These are phyloP conservation scores for Schwanniomyces vanrijiae DNA, from an alignment of 805 yeast species.

Conservation along the genomic window DNA sequence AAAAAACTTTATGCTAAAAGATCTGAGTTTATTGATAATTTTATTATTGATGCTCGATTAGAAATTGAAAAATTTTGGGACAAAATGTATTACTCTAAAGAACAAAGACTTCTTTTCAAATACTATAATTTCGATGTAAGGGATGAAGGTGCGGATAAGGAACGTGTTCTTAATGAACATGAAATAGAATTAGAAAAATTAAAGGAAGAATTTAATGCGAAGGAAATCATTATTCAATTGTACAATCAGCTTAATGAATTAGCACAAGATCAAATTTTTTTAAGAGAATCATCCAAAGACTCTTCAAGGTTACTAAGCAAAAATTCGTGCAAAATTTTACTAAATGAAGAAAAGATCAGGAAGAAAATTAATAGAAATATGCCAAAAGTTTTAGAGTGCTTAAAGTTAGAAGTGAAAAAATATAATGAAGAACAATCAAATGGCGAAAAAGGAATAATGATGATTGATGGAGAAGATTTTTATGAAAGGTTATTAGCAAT, in stretches of 20 bases:
- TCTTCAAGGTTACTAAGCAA: constrained; percentile 75
- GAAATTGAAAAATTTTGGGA: constrained; percentile 66
- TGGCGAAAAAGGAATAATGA: constrained; percentile 20
- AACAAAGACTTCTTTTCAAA: constrained; percentile 49
- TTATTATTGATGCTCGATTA: constrained; percentile 60
- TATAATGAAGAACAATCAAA: constrained; percentile 43
- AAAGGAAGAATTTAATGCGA: constrained; percentile 46
- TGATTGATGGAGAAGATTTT: constrained; percentile 51
- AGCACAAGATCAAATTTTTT: constrained; percentile 56
- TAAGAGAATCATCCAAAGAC: constrained; percentile 73
- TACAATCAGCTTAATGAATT: constrained; percentile 57
- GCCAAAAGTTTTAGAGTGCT: constrained; percentile 59
- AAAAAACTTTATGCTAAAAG: constrained; percentile 59
- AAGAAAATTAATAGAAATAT: constrained; percentile 64
- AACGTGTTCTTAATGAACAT: constrained; percentile 59
- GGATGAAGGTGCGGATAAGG: constrained; percentile 51
- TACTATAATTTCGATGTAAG: constrained; percentile 32
- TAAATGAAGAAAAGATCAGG: constrained; percentile 77
- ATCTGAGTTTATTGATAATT: constrained; percentile 61
- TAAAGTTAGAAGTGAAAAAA: constrained; percentile 46
- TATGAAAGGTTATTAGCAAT: constrained; percentile 35
- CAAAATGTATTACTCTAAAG: constrained; percentile 54
- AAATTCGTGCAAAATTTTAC: constrained; percentile 73
- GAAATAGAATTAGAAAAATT: constrained; percentile 60
- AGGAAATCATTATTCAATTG: constrained; percentile 56